Evolutionary conservation across 2,329 filamentous ascomycete species (phyloP).

Genomic region (Microcyclospora tardicrescens): DNA sequence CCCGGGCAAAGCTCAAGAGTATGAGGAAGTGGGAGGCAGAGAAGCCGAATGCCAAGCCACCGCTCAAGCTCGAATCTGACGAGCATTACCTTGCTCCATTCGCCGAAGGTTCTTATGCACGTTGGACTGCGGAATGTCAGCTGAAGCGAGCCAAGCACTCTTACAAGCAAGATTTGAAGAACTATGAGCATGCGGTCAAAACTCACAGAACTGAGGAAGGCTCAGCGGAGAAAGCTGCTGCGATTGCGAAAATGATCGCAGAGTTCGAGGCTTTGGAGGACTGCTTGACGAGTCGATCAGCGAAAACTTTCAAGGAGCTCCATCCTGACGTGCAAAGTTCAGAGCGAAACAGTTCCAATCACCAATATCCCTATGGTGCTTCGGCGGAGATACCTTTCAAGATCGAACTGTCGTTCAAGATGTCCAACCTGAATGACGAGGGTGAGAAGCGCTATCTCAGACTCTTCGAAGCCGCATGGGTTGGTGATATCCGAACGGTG

Average conservation of each 20-base stretch:
- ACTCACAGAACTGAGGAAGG: conserved; percentile 16
- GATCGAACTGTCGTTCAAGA: conserved; percentile 39
- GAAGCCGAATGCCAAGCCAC: conserved; percentile 9
- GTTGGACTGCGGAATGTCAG: conserved; percentile 38
- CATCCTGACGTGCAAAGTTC: conserved; percentile 38
- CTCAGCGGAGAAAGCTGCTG: conserved; percentile 41
- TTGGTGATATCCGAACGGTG: conserved; percentile 52
- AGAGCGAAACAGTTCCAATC: conserved; percentile 2
- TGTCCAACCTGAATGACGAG: conserved; percentile 38
- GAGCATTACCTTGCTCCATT: conserved; percentile 39
- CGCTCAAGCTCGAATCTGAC: conserved; percentile 30
- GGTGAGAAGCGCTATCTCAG: conserved; percentile 48
- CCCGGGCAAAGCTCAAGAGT: conserved; percentile 39
- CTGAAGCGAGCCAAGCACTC: conserved; percentile 25
- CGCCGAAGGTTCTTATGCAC: conserved; percentile 45
- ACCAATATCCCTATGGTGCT: neutral
- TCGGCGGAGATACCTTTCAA: conserved; percentile 31
- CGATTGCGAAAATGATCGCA: conserved; percentile 38
- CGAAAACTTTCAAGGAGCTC: conserved; percentile 54
- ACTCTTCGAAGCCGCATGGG: conserved; percentile 64
- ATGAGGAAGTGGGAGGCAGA: conserved; percentile 37
- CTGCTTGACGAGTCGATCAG: conserved; percentile 43
- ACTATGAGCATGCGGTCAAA: conserved; percentile 14
- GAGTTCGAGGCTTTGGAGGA: conserved; percentile 45
- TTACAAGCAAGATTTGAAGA: conserved; percentile 26